These are phyloP conservation scores for Yamadazyma aaseri DNA, from an alignment of 1,139 yeast species.

Conservation along the genomic window DNA sequence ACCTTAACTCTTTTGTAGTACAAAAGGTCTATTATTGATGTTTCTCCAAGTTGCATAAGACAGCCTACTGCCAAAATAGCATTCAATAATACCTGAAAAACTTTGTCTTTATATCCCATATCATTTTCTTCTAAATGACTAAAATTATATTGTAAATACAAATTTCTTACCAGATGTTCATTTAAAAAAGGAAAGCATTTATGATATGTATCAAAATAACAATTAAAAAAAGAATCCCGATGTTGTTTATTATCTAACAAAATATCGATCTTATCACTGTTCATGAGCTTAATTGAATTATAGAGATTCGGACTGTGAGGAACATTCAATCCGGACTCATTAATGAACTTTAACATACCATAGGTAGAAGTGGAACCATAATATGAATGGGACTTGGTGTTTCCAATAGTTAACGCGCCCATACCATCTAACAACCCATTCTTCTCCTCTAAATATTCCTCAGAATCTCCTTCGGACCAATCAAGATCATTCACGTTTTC, in stretches of 20 bases:
- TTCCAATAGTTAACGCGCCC: constrained; percentile 2
- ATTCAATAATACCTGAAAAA: constrained; percentile 31
- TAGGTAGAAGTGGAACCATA: constrained; percentile 7
- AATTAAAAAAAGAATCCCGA: constrained; percentile 3
- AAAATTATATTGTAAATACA: neutral
- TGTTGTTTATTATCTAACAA: constrained; percentile 4
- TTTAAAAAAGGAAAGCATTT: constrained; percentile 5
- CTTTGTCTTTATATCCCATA: constrained; percentile 1
- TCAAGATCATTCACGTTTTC: constrained; percentile 3
- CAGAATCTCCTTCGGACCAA: constrained; percentile 5
- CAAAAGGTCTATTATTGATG: constrained; percentile 46
- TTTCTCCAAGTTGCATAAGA: constrained; percentile 57
- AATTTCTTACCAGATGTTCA: constrained; percentile 1
- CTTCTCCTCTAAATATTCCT: neutral
- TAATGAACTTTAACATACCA: constrained; percentile 6
- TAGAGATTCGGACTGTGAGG: neutral
- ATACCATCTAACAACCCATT: constrained; percentile 3
- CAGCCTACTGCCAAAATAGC: constrained; percentile 60
- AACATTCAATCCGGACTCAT: neutral
- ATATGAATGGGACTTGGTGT: constrained; percentile 1
- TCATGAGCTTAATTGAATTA: neutral
- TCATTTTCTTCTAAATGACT: neutral
- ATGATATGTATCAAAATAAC: constrained; percentile 4
- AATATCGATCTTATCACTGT: constrained; percentile 2
- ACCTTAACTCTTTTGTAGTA: constrained; percentile 53